A percentile compares a stretch with the other conserved stretches of the same genome.
Conservation (phyloP, 768 basidiomycete species). For the Calocera cornea region DNA sequence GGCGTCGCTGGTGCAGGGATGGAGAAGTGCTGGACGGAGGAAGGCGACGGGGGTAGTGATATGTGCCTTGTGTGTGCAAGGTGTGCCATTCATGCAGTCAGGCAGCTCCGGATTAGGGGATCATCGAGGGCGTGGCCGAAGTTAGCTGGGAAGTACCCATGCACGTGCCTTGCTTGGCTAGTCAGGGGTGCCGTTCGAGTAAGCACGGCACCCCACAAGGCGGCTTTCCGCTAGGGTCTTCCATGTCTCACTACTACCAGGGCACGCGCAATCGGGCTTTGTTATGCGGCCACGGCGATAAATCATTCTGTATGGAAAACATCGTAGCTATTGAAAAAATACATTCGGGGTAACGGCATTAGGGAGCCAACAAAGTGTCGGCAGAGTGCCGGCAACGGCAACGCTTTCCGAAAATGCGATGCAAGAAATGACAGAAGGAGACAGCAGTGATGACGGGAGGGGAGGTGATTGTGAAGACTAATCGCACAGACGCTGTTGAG, state of each 20-base stretch:
- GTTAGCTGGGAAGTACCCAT: background rate
- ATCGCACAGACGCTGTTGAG: slow-evolving; percentile 3
- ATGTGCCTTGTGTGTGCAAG: background rate
- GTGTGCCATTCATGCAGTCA: background rate
- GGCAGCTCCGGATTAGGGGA: background rate
- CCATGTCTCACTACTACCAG: background rate
- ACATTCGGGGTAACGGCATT: slow-evolving; percentile 4
- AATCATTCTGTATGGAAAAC: slow-evolving; percentile 2
- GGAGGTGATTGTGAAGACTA: background rate
- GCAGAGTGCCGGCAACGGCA: background rate
- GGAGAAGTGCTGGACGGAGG: background rate
- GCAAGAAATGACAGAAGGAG: background rate
- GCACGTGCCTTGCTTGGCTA: background rate
- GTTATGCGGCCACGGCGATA: background rate
- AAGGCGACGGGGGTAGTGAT: background rate
- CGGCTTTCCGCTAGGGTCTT: no score
- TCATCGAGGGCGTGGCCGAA: background rate
- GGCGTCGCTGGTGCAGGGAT: background rate
- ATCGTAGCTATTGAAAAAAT: background rate
- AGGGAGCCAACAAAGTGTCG: background rate
- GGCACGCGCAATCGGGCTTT: background rate
- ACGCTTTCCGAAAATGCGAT: background rate
- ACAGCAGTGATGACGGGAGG: background rate
- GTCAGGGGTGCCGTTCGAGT: background rate
- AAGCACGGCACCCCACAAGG: no score